Evolutionary conservation across 2,329 filamentous ascomycete species (phyloP), one percentile per base, ranked within the genome.

Genomic region (Bipolaris cookei): DNA sequence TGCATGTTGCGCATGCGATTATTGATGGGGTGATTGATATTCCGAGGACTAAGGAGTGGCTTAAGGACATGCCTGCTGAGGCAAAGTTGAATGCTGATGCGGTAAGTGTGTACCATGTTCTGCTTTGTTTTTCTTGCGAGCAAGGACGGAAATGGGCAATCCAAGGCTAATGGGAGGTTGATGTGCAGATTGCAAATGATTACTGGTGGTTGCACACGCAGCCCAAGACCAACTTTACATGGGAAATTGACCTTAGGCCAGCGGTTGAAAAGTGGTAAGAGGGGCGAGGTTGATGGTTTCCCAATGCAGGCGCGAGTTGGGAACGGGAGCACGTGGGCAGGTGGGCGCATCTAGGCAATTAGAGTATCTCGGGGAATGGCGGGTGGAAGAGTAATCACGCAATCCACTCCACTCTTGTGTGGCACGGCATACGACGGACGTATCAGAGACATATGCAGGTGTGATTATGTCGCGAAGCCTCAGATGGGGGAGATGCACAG

Each of bases 1-100:
- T 97, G 1, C 92, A 97, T 74, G 89, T 96, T 1, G 86, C 89
- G 0, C 91, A 96, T 77, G 87, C 88, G 4, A 86, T 96, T 58
- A 88, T 96, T 52, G 92, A 97, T 71, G 92, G 91, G 0, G 84
- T 91, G 1, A 96, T 97, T 74, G 90, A 96, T 74, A 92, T 90
- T 51, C 90, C 90, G 0, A 81, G 85, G 61, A 90, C 87, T 1
- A 88, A 87, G 73, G 83, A 82, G 35, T 88, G 78, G 77, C 71
- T 83, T 53, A 83, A 84, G 71, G 78, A 82, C 37, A 78, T 83
- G 59, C 80, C 81, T 20, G 78, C 83, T 5, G 86, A 88, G 75
- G 85, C 82, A 0, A 94, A 93, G 80, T 86, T 96, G 58, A 87
- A 79, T 60, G 84, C 91, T 7, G 88, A 91, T 62, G 89, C 88